A percentile compares a stretch with the other conserved stretches of the same genome.
phyloP scores from a whole-genome alignment of 1,139 yeast genomes.

The Fermentozyma sake region DNA sequence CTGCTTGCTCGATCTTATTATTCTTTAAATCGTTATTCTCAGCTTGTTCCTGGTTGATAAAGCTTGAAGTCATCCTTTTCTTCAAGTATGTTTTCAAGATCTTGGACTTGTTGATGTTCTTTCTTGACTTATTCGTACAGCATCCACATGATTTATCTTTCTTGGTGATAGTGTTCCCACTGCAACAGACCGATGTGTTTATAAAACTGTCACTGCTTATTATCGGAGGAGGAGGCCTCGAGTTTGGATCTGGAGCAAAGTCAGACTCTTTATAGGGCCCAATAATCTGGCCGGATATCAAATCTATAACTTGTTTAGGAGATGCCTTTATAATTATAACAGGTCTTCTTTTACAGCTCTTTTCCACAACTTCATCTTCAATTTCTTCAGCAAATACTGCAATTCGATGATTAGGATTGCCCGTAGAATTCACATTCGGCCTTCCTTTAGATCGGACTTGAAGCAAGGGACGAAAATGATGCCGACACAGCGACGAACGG shows the following conservation, averaged over 20 bases:
- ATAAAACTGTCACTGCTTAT: conserved; percentile 34
- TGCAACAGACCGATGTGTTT: conserved; percentile 32
- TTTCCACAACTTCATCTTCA: conserved; percentile 11
- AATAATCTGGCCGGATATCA: conserved; percentile 39
- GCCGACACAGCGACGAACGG: conserved; percentile 82
- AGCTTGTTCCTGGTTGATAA: too few species aligned
- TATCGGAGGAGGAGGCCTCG: conserved; percentile 19
- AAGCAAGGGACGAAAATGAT: conserved; percentile 70
- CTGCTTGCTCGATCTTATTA: too few species aligned
- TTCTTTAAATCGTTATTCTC: background rate
- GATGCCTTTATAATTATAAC: conserved; percentile 45
- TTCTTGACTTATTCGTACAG: conserved; percentile 12
- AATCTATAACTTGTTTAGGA: conserved; percentile 48
- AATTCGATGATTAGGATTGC: conserved; percentile 48
- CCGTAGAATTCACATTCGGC: conserved; percentile 51
- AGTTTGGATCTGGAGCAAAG: conserved; percentile 7
- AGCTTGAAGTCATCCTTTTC: conserved; percentile 2
- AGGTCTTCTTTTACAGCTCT: conserved; percentile 17
- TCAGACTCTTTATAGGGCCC: conserved; percentile 33
- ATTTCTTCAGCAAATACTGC: conserved; percentile 55
- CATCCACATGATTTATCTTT: conserved; percentile 27
- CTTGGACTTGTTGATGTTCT: conserved; percentile 28
- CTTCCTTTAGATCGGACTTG: conserved; percentile 89
- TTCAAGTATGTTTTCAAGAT: conserved; percentile 32
- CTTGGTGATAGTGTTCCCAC: conserved; percentile 16